These are phyloP conservation scores for Allium sativum DNA, from an alignment of 106 monocot species.

Conservation along the genomic window DNA sequence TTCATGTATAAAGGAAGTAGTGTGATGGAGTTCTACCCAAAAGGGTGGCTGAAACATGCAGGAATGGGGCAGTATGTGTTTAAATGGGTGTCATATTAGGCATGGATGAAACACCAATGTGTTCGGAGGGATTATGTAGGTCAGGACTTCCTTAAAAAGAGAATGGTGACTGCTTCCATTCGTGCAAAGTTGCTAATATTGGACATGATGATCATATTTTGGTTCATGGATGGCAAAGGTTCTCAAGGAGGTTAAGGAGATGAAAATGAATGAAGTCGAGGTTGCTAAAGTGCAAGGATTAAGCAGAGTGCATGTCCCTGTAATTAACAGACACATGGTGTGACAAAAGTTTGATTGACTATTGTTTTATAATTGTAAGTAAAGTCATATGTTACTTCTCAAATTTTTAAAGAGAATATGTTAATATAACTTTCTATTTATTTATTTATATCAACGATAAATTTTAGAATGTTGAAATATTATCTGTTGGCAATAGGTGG, in stretches of 20 bases:
- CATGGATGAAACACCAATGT: conserved; percentile 51
- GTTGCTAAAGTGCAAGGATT: background rate
- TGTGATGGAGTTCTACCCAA: conserved; percentile 80
- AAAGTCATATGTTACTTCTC: no score
- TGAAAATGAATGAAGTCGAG: conserved; percentile 10
- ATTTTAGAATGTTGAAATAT: no score
- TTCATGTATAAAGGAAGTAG: conserved; percentile 80
- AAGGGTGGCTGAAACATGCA: conserved; percentile 58
- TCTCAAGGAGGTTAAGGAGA: conserved; percentile 24
- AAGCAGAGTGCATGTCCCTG: conserved; percentile 11
- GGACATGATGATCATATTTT: conserved; percentile 51
- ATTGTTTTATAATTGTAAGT: background rate
- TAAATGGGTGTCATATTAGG: conserved; percentile 47
- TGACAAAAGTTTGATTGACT: background rate
- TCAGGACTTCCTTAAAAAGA: conserved; percentile 21
- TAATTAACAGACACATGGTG: background rate
- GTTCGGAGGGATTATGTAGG: conserved; percentile 42
- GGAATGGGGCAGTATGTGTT: conserved; percentile 62
- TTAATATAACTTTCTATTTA: no score
- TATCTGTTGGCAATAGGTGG: no score
- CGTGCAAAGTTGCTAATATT: conserved; percentile 40
- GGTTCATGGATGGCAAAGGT: conserved; percentile 36
- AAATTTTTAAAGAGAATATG: no score
- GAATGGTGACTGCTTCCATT: conserved; percentile 29
- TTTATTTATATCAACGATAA: no score